Evolutionary conservation across 345 rosid genomes (phyloP), one percentile per base, ranked within the genome.

Genomic region (Populus nigra): DNA sequence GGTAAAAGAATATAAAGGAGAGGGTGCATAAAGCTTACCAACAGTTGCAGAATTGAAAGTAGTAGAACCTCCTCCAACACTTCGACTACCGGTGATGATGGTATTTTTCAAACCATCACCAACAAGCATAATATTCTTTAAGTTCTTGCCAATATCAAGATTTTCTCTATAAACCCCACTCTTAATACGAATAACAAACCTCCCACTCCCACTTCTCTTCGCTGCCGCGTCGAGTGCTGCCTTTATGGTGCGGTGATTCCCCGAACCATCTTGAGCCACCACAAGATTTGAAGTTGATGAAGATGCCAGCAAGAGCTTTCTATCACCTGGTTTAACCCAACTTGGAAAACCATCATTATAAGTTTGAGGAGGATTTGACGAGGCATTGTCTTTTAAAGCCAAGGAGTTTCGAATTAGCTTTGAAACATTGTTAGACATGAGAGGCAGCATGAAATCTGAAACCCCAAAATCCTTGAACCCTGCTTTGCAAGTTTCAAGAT

Each of bases 41-140:
- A 87, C 91, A 53, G 98, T 94, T 47, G 97, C 96, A 22, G 98
- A 92, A 75, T 86, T 75, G 78, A 89, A 94, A 79, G 98, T 94
- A 22, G 97, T 91, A 81, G 77, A 94, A 29, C 93, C 92, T 1
- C 89, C 88, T 6, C 86, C 85, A 43, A 89, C 92, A 63, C 98
- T 94, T 77, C 92, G 76, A 66, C 91, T 90, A 13, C 94, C 90
- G 5, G 94, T 89, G 73, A 94, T 86, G 45, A 90, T 86, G 49
- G 98, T 94, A 39, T 57, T 77, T 77, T 88, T 86, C 78, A 84
- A 68, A 0, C 97, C 96, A 65, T 92, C 97, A 0, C 97, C 98
- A 23, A 90, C 88, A 16, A 92, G 77, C 98, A 91, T 94, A 27
- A 92, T 86, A 67, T 92, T 89, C 75, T 86, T 87, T 76, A 90